Percentiles rank a stretch among this genome's conserved stretches.
These are phyloP conservation scores for Herpetomonas muscarum DNA, from an alignment of 208 protist species.

Conservation along the genomic window DNA sequence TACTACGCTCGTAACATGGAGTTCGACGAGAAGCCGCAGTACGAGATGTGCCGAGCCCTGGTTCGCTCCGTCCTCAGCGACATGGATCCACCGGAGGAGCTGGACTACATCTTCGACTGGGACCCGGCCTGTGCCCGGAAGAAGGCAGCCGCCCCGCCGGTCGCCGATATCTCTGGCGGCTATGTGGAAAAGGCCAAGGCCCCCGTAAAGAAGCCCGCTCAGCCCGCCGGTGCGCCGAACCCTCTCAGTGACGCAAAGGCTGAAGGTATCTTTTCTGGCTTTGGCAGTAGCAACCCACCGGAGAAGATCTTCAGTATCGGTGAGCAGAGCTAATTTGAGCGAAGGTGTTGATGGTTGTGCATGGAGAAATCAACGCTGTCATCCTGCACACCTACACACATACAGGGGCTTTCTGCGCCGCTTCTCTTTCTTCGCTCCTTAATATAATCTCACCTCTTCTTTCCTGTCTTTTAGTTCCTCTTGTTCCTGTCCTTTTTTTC, in stretches of 20 bases:
- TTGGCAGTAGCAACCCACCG: constrained; percentile 26
- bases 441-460: not conserved
- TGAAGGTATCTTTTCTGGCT: constrained; percentile 43
- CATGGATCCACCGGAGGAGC: constrained; percentile 25
- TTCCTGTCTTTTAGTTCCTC: not conserved
- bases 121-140: constrained; percentile 10
- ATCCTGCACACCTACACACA: constrained; percentile 10
- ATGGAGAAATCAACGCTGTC: not conserved
- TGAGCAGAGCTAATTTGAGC: constrained; percentile 13
- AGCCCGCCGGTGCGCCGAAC: constrained; percentile 29
- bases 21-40: constrained; percentile 59
- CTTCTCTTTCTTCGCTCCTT: not conserved
- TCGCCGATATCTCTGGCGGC: not conserved
- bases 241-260: constrained; percentile 31
- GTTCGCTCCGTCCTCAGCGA: constrained; percentile 45
- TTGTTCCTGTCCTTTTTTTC: constrained; percentile 5
- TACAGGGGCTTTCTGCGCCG: too few relatives aligned
- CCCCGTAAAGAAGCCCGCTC: too few relatives aligned
- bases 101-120: constrained; percentile 56
- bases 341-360: not conserved
- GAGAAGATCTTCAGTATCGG: constrained; percentile 51
- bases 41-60: constrained; percentile 76
- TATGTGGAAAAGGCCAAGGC: constrained; percentile 2
- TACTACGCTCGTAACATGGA: constrained; percentile 66
- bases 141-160: not conserved